Evolutionary conservation across 805 yeast species (phyloP).

Genomic region (Huiozyma naganishii): DNA sequence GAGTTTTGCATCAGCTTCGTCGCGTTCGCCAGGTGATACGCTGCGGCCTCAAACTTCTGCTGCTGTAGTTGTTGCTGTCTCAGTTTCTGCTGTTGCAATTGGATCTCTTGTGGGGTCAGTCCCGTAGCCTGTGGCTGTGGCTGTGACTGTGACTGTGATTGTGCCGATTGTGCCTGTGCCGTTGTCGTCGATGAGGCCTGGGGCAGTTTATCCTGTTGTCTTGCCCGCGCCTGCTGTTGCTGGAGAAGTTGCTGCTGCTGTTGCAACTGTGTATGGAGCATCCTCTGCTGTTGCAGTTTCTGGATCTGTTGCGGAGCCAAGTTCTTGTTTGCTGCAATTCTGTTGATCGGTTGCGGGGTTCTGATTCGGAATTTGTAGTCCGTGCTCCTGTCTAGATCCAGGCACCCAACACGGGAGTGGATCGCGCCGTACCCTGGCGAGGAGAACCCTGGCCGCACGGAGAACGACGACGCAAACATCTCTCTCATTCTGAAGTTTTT

Average conservation of each 20-base stretch:
- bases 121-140: conserved; percentile 13
- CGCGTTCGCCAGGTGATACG: conserved; percentile 24
- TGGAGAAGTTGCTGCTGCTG: conserved; percentile 9
- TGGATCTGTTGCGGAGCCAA: conserved; percentile 18
- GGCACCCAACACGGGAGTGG: conserved; percentile 55
- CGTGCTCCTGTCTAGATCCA: conserved; percentile 60
- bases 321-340: conserved; percentile 13
- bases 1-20: conserved; percentile 22
- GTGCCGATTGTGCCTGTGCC: not conserved
- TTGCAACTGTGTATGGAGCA: conserved; percentile 11
- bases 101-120: conserved; percentile 27
- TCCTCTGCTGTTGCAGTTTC: conserved; percentile 19
- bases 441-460: conserved; percentile 30
- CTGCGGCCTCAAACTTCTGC: conserved; percentile 26
- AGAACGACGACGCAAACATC: conserved; percentile 74
- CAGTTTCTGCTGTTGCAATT: conserved; percentile 25
- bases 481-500: conserved; percentile 82
- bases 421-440: conserved; percentile 49
- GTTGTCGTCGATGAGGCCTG: not conserved
- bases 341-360: conserved; percentile 33
- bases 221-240: conserved; percentile 4
- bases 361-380: conserved; percentile 50
- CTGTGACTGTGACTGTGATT: conserved; percentile 6
- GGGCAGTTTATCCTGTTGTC: conserved; percentile 1
- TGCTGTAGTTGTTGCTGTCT: conserved; percentile 28